Base-by-base conservation (phyloP, 169 alveolate genomes). In the Cryptosporidium sp. region DNA sequence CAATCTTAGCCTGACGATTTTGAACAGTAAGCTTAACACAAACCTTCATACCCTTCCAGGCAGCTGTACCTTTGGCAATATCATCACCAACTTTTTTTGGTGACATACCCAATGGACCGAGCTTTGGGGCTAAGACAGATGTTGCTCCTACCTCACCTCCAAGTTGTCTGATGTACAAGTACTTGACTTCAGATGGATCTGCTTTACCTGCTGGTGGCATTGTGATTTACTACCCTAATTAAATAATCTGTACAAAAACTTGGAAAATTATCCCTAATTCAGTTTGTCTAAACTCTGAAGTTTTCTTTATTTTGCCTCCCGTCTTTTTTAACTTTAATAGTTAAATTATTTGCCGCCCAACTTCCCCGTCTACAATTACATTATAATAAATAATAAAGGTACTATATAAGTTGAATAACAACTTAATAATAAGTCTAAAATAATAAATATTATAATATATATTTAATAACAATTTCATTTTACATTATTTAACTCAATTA, bases 131-230 rank as follows among this genome's bases (percentile, higher is more conserved):
- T 42, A 98, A 96, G 70, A 97, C 99, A 39, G 99, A 97, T 37
- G 99, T 96, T 53, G 99, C 98, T 56, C 98, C 99, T 48, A 96
- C 97, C 92, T 97, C 99, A 26, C 99, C 99, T 75, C 99, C 99
- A 42, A 96, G 96, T 91, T 96, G 98, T 91, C 99, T 97, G 92
- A 98, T 93, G 95, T 94, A 96, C 85, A 98, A 87, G 72, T 75
- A 70, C 70, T 89, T 91, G 52, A 91, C 89, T 71, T 91, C 93
- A 70, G 91, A 71, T 70, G 91, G 91, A 85, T 85, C 91, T 70
- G 86, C 86, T 72, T 85, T 86, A 80, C 87, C 87, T 80, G 75
- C 87, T 60, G 91, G 91, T 70, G 91, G 91, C 91, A 85, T 85
- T 85, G 53, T 85, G 45, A 35, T 26, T 65, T 53, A 26, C 37